These are phyloP conservation scores for Rhodotorula sphaerocarpa DNA, from an alignment of 768 basidiomycete genomes.

Conservation along the genomic window DNA sequence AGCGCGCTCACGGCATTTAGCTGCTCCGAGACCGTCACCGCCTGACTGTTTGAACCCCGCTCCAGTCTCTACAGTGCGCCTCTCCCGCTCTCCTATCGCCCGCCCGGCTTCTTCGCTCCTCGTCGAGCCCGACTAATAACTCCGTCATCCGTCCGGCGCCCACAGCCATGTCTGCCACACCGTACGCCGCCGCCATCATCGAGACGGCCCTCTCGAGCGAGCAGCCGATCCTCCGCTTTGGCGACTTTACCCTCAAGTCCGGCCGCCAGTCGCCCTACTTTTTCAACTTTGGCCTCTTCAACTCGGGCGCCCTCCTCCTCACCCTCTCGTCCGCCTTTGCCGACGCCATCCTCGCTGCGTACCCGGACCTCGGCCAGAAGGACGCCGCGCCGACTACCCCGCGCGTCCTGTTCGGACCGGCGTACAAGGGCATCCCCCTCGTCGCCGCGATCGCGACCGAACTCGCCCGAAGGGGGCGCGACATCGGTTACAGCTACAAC, in stretches of 20 bases:
- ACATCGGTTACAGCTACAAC: slow-evolving; percentile 80
- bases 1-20: too few relatives aligned
- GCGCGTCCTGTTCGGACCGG: slow-evolving; percentile 88
- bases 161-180: slow-evolving; percentile 1
- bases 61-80: too few relatives aligned
- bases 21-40: too few relatives aligned
- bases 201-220: slow-evolving; percentile 42
- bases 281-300: slow-evolving; percentile 87
- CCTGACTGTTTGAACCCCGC: too few relatives aligned
- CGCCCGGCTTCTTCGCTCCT: too few relatives aligned
- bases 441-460: slow-evolving; percentile 74
- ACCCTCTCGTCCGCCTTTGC: slow-evolving; percentile 76
- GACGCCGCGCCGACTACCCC: slow-evolving; percentile 43
- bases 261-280: slow-evolving; percentile 92
- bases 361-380: slow-evolving; percentile 26
- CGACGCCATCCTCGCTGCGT: slow-evolving; percentile 58
- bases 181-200: slow-evolving; percentile 28
- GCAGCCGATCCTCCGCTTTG: slow-evolving; percentile 53
- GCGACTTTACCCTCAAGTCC: slow-evolving; percentile 85
- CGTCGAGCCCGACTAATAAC: too few relatives aligned
- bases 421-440: slow-evolving; percentile 93
- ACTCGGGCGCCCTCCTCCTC: slow-evolving; percentile 69
- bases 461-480: slow-evolving; percentile 56
- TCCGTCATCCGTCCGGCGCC: background rate
- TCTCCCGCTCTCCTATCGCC: too few relatives aligned